These are phyloP conservation scores for Filosporella fistucella DNA, from an alignment of 495 filamentous ascomycete genomes.

Conservation along the genomic window DNA sequence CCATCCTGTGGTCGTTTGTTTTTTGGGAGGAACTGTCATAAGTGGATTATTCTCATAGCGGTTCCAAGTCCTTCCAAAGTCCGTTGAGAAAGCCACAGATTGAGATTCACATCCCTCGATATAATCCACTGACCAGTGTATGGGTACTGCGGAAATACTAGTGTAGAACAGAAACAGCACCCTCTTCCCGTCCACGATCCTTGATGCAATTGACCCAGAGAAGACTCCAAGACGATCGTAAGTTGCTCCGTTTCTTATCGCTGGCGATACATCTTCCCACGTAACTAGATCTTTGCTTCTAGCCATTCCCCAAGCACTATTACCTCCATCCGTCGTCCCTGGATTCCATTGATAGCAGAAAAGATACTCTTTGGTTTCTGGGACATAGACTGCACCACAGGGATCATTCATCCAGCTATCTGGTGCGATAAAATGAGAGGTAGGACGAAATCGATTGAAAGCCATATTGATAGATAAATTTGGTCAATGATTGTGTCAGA, in stretches of 20 bases:
- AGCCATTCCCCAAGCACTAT: slow-evolving; percentile 21
- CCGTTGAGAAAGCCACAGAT: slow-evolving; percentile 28
- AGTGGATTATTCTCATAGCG: slow-evolving; percentile 28
- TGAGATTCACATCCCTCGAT: slow-evolving; percentile 31
- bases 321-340: slow-evolving; percentile 15
- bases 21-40: slow-evolving; percentile 24
- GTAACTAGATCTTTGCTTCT: slow-evolving; percentile 17
- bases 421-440: slow-evolving; percentile 20
- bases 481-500: background rate
- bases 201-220: slow-evolving; percentile 17
- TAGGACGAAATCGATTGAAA: slow-evolving; percentile 18
- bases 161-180: slow-evolving; percentile 28
- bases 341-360: slow-evolving; percentile 25
- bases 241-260: slow-evolving; percentile 10
- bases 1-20: slow-evolving; percentile 25
- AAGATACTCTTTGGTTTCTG: slow-evolving; percentile 22
- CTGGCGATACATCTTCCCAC: slow-evolving; percentile 17
- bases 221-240: slow-evolving; percentile 21
- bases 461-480: background rate
- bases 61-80: slow-evolving; percentile 28
- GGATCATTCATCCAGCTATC: slow-evolving; percentile 22
- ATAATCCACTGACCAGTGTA: slow-evolving; percentile 29
- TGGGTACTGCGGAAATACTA: slow-evolving; percentile 28
- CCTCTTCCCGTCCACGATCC: slow-evolving; percentile 14
- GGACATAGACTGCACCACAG: slow-evolving; percentile 20